These are phyloP conservation scores for Mycena pura DNA, from an alignment of 768 basidiomycete species.

Conservation along the genomic window DNA sequence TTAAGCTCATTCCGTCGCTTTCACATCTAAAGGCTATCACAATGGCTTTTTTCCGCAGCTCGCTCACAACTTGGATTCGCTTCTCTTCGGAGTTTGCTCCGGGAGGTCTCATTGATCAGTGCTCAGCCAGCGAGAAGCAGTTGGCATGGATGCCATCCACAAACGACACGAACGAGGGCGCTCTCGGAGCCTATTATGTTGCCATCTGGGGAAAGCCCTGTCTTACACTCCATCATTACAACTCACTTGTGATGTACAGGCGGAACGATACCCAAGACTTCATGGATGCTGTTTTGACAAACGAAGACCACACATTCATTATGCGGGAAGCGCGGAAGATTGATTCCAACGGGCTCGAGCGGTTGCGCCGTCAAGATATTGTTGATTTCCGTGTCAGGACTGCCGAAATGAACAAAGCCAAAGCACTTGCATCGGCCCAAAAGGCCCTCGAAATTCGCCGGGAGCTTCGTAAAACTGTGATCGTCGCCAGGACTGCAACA, in stretches of 20 bases:
- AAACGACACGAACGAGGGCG: slow-evolving; percentile 40
- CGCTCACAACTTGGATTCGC: neutral
- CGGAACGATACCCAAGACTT: slow-evolving; percentile 33
- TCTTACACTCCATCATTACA: slow-evolving; percentile 28
- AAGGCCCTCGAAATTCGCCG: neutral
- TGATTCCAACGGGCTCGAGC: neutral
- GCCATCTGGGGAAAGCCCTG: slow-evolving; percentile 23
- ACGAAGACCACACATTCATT: neutral
- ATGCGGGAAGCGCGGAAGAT: neutral
- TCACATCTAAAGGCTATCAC: neutral
- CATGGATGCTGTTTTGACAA: slow-evolving; percentile 24
- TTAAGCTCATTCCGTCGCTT: neutral
- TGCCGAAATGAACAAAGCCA: slow-evolving; percentile 2
- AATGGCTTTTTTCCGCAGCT: neutral
- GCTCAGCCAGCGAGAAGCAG: slow-evolving; percentile 24
- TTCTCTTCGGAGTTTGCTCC: slow-evolving; percentile 33
- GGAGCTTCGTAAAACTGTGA: neutral
- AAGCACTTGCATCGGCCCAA: neutral
- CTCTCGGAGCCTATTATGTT: slow-evolving; percentile 30
- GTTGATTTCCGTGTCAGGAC: slow-evolving; percentile 3
- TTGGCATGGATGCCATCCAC: slow-evolving; percentile 36
- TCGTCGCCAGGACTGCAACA: neutral
- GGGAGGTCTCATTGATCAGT: slow-evolving; percentile 34
- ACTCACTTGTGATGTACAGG: slow-evolving; percentile 31
- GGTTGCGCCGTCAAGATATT: neutral